A percentile compares a stretch with the other conserved stretches of the same genome.
These are phyloP conservation scores for Alternaria longipes DNA, from an alignment of 2,329 filamentous ascomycete species.

Conservation along the genomic window DNA sequence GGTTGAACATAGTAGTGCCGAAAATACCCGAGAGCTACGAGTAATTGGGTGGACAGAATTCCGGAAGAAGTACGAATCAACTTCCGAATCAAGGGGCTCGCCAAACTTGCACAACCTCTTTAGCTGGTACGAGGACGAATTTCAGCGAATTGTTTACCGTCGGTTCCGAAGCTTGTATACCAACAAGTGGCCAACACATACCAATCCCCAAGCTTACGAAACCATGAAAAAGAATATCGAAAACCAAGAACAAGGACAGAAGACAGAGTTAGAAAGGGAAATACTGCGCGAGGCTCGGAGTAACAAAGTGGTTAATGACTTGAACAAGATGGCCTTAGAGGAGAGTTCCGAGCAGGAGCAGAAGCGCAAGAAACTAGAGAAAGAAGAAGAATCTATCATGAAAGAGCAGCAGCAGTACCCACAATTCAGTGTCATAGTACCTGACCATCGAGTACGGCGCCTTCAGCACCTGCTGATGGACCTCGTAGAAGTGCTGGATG, in stretches of 20 bases:
- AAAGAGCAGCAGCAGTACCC: constrained; percentile 6
- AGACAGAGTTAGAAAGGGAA: no score
- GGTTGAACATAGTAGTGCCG: background rate
- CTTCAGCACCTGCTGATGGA: constrained; percentile 17
- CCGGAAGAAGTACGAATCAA: constrained; percentile 7
- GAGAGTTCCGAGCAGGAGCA: background rate
- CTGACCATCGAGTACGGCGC: constrained; percentile 13
- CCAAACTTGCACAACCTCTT: constrained; percentile 7
- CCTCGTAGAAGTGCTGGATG: constrained; percentile 10
- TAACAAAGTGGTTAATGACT: background rate
- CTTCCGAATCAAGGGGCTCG: background rate
- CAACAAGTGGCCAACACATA: background rate
- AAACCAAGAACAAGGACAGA: background rate
- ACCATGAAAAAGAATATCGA: background rate
- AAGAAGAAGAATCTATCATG: background rate
- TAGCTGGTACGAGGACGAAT: constrained; percentile 9
- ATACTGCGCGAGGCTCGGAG: background rate
- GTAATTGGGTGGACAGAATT: constrained; percentile 13
- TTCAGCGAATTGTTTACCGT: constrained; percentile 15
- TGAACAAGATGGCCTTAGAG: background rate
- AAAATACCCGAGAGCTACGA: constrained; percentile 5
- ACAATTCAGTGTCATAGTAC: constrained; percentile 12
- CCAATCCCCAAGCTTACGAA: constrained; percentile 9
- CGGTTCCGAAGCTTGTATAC: constrained; percentile 12
- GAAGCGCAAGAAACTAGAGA: background rate